Conservation (phyloP, 2,329 filamentous ascomycete genomes). For the Fusarium miscanthi region DNA sequence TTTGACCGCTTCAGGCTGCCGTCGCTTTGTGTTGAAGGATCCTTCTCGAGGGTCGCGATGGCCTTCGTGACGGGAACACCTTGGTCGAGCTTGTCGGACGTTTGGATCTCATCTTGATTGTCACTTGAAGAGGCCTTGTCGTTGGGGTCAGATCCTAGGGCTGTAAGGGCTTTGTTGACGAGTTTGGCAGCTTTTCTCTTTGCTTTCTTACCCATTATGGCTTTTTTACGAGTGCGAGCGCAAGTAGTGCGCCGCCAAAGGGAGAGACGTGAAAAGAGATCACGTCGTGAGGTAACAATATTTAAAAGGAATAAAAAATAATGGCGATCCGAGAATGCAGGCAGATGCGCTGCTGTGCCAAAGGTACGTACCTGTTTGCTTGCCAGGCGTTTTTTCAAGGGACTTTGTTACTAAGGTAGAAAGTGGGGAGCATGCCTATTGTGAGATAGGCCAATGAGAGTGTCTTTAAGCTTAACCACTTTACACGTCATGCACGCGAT, state of each 20-base stretch:
- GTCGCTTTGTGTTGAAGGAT: conserved; percentile 45
- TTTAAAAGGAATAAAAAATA: conserved; percentile 26
- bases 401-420: not conserved
- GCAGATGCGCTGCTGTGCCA: conserved; percentile 2
- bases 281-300: not conserved
- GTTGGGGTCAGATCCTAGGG: conserved; percentile 24
- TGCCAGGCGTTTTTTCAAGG: not conserved
- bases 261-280: not conserved
- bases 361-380: conserved; percentile 27
- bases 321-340: conserved; percentile 7
- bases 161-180: conserved; percentile 34
- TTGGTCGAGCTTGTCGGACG: conserved; percentile 15
- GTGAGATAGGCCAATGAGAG: conserved; percentile 1
- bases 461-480: not conserved
- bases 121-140: conserved; percentile 12
- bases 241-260: conserved; percentile 17
- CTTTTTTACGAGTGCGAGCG: conserved; percentile 17
- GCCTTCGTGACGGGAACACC: conserved; percentile 11
- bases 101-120: conserved; percentile 14
- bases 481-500: not conserved
- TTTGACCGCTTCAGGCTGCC: conserved; percentile 62
- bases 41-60: conserved; percentile 16
- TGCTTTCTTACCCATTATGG: conserved; percentile 43
- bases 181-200: conserved; percentile 28
- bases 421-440: not conserved